phyloP scores from a whole-genome alignment of 148 eudicot genomes.

The Polygonum maritimum region DNA sequence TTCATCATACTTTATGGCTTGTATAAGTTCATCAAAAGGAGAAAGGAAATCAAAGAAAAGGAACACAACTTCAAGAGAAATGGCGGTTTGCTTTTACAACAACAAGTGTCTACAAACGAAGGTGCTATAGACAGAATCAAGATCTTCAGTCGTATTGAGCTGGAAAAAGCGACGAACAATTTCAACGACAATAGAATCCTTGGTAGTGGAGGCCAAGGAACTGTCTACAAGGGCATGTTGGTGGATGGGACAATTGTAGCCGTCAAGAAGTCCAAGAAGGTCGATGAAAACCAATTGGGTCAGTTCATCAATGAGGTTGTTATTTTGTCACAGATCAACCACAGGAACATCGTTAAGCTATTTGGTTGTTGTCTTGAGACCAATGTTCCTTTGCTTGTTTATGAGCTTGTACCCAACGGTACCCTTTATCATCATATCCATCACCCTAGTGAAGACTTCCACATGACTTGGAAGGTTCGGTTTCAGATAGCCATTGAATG shows the following conservation, averaged over 20 bases:
- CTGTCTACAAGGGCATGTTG: background rate
- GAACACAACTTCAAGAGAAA: background rate
- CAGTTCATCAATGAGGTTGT: background rate
- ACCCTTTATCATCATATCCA: slow-evolving; percentile 1
- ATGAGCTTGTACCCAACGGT: slow-evolving; percentile 1
- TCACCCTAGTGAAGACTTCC: background rate
- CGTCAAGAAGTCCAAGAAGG: background rate
- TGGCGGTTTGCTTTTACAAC: background rate
- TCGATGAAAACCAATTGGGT: background rate
- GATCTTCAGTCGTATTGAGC: background rate
- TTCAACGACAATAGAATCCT: background rate
- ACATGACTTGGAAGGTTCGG: background rate
- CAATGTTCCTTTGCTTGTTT: background rate
- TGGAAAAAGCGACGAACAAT: background rate
- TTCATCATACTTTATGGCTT: background rate
- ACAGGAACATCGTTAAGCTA: background rate
- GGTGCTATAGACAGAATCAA: background rate
- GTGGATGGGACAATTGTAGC: slow-evolving; percentile 1
- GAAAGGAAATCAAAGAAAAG: background rate
- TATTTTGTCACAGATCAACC: background rate
- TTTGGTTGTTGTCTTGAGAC: slow-evolving; percentile 6
- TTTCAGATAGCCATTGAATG: background rate
- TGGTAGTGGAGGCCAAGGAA: background rate
- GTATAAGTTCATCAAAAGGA: background rate
- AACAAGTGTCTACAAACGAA: background rate